Percentiles rank a stretch among this genome's conserved stretches.
phyloP scores from a whole-genome alignment of 2,329 filamentous ascomycete genomes.

The Colletotrichum sp. region DNA sequence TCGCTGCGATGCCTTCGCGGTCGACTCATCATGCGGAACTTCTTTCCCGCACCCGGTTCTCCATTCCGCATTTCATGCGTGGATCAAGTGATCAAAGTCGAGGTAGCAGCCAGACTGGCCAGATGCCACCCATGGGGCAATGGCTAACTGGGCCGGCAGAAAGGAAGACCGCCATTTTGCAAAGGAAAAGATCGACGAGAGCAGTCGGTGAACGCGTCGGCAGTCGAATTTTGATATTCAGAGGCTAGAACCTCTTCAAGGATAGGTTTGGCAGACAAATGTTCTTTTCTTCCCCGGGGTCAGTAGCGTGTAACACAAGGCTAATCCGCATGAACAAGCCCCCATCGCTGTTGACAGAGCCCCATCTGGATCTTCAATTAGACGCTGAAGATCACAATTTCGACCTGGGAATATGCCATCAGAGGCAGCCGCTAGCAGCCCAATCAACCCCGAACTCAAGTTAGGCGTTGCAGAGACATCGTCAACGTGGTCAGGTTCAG shows the following conservation, averaged over 20 bases:
- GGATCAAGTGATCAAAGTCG: neutral
- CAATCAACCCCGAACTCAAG: neutral
- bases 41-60: neutral
- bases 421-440: slow-evolving; percentile 14
- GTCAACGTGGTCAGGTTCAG: slow-evolving; percentile 5
- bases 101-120: neutral
- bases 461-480: slow-evolving; percentile 6
- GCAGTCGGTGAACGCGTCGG: neutral
- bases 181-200: neutral
- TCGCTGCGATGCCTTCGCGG: neutral
- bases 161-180: neutral
- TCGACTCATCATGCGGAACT: neutral
- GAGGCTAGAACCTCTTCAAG: neutral
- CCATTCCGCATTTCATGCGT: neutral
- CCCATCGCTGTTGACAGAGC: neutral
- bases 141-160: neutral
- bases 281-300: neutral
- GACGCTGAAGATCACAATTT: slow-evolving; percentile 19
- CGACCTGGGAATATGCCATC: slow-evolving; percentile 16
- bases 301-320: neutral
- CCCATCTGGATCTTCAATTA: slow-evolving; percentile 18
- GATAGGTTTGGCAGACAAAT: neutral
- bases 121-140: neutral
- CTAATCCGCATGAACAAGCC: slow-evolving; percentile 11
- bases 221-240: slow-evolving; percentile 10